Base-by-base conservation (phyloP, 345 rosid species). In the Lagerstroemia speciosa region DNA sequence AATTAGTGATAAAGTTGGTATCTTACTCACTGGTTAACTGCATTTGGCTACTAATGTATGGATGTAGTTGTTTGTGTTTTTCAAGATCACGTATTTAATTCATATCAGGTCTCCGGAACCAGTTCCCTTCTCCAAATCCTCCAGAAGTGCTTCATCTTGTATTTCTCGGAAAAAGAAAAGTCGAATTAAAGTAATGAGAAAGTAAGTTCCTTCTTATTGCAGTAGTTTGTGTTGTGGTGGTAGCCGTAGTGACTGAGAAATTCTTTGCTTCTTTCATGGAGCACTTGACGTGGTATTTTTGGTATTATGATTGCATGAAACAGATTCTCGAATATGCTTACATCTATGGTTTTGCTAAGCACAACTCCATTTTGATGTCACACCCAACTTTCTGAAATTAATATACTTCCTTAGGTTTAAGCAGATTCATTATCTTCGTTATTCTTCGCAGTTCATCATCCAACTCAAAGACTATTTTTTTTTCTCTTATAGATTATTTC, bases 111-210 rank as follows among this genome's bases (percentile, higher is more conserved):
- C 73, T 26, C 46, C 61, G 6, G 61, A 64, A 69, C 29, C 66
- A 69, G 70, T 65, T 69, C 66, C 69, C 43, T 17, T 65, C 34
- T 69, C 58, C 32, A 69, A 29, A 50, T 52, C 72, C 40, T 61
- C 76, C 19, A 48, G 48, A 57, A 41, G 70, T 45, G 66, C 69
- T 55, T 74, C 69, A 40, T 66, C 65, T 55, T 46, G 65, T 45
- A 58, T 43, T 60, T 65, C 70, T 64, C 41, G 64, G 46, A 63
- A 53, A 69, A 69, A 0, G 66, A 69, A 69, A 64, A 45, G 58
- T 57, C 58, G 67, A 30, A 34, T 73, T 41, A 65, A 69, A 53
- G 64, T 50, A 9, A 72, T 55, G 43, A 40, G 29, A 37, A 74
- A 65, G 77, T 74, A 30, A 69, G 70, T 69, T 32, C 34, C 45